phyloP scores from a whole-genome alignment of 108 stramenopile genomes.

The Seminavis robusta region DNA sequence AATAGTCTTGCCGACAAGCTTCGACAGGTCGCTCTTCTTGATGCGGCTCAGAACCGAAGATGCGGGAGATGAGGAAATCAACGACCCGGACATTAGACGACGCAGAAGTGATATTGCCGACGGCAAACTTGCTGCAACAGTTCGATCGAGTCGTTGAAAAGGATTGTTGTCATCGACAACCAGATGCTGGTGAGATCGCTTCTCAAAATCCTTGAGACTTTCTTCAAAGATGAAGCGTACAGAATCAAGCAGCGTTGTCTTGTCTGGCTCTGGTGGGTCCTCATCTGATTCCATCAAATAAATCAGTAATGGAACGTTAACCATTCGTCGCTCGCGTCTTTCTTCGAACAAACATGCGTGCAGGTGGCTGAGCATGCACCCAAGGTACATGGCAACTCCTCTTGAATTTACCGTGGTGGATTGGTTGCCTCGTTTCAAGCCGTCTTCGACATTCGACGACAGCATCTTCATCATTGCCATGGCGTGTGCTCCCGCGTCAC shows the following conservation, averaged over 20 bases:
- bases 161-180: neutral
- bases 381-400: constrained; percentile 61
- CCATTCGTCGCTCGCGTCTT: constrained; percentile 55
- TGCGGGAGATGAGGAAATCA: constrained; percentile 43
- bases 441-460: constrained; percentile 38
- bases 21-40: constrained; percentile 36
- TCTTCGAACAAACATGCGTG: constrained; percentile 72
- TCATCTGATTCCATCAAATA: constrained; percentile 15
- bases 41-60: constrained; percentile 47
- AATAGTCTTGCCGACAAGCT: constrained; percentile 14
- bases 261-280: neutral
- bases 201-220: constrained; percentile 46
- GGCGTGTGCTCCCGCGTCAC: constrained; percentile 40
- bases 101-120: constrained; percentile 55
- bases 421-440: constrained; percentile 22
- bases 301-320: constrained; percentile 67
- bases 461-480: constrained; percentile 34
- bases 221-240: constrained; percentile 57
- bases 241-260: constrained; percentile 21
- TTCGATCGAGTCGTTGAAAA: constrained; percentile 42
- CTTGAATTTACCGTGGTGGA: neutral
- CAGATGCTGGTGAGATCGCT: constrained; percentile 2
- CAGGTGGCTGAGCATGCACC: constrained; percentile 52
- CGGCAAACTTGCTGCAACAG: constrained; percentile 67
- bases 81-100: constrained; percentile 45